Percentiles rank a stretch among this genome's conserved stretches.
Conservation (phyloP, 2,329 filamentous ascomycete genomes). For the Cordyceps cateniannulata region DNA sequence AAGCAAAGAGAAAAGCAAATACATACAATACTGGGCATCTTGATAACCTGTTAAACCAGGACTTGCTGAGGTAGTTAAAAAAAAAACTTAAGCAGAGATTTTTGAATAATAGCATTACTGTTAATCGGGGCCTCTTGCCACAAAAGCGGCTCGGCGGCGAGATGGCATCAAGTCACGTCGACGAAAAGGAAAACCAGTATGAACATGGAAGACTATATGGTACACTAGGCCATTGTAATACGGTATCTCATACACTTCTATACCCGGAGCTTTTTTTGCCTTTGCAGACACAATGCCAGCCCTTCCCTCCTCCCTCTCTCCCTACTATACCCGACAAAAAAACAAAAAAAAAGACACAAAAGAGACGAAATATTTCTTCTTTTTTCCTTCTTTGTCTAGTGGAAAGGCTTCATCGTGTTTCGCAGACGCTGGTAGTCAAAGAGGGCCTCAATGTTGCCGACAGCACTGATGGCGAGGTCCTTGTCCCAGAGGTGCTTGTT, state of each 20-base stretch:
- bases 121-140: no score
- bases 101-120: no score
- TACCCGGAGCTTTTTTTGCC: conserved; percentile 34
- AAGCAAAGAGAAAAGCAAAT: background rate
- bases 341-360: background rate
- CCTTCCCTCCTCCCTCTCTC: conserved; percentile 8
- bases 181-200: conserved; percentile 22
- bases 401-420: conserved; percentile 74
- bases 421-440: conserved; percentile 74
- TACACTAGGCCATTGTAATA: conserved; percentile 45
- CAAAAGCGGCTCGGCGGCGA: no score
- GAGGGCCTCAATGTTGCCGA: conserved; percentile 84
- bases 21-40: background rate
- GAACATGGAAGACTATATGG: conserved; percentile 42
- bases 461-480: conserved; percentile 87
- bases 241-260: conserved; percentile 52
- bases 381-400: conserved; percentile 20
- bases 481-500: conserved; percentile 95
- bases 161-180: background rate
- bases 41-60: no score
- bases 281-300: conserved; percentile 25
- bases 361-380: background rate
- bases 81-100: no score
- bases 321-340: conserved; percentile 14
- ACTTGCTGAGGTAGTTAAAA: no score